These are phyloP conservation scores for Pythium phragmiticola DNA, from an alignment of 352 stramenopile genomes.

Conservation along the genomic window DNA sequence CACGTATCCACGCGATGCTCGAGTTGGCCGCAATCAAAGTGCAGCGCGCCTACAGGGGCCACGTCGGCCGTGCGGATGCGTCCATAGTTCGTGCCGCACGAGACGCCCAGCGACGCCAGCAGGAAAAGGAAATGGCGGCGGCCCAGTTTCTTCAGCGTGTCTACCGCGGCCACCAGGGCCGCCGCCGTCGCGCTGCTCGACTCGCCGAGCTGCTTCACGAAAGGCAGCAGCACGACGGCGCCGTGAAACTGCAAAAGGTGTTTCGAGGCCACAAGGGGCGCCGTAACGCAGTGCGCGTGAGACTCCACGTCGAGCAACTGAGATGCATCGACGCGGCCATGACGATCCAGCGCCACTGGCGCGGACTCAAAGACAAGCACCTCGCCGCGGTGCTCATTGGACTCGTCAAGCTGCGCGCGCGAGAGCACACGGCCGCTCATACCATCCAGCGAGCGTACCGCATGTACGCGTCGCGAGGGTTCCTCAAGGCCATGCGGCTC, in stretches of 20 bases:
- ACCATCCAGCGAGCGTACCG: constrained; percentile 65
- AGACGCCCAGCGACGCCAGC: constrained; percentile 43
- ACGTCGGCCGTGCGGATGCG: constrained; percentile 50
- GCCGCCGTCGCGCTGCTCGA: constrained; percentile 39
- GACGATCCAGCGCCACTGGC: constrained; percentile 80
- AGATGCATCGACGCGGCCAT: constrained; percentile 49
- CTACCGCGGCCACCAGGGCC: constrained; percentile 67
- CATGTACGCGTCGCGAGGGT: constrained; percentile 52
- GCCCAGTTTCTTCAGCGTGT: constrained; percentile 73
- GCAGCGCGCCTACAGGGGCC: constrained; percentile 70
- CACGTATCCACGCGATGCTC: constrained; percentile 50
- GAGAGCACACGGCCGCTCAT: constrained; percentile 58
- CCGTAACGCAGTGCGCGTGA: constrained; percentile 38
- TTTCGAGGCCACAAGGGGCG: constrained; percentile 60
- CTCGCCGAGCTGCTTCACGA: constrained; percentile 51
- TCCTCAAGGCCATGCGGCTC: constrained; percentile 60
- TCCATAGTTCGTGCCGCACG: constrained; percentile 46
- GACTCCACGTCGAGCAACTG: constrained; percentile 39
- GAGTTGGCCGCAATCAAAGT: constrained; percentile 66
- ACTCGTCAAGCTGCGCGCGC: constrained; percentile 57
- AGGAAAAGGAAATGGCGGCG: constrained; percentile 40
- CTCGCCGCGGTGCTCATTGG: constrained; percentile 66
- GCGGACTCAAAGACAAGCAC: constrained; percentile 74
- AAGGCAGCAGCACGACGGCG: constrained; percentile 47
- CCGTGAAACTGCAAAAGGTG: constrained; percentile 63